Conservation (phyloP, 1,284 basidiomycete genomes). For the Rhodotorula sp. region DNA sequence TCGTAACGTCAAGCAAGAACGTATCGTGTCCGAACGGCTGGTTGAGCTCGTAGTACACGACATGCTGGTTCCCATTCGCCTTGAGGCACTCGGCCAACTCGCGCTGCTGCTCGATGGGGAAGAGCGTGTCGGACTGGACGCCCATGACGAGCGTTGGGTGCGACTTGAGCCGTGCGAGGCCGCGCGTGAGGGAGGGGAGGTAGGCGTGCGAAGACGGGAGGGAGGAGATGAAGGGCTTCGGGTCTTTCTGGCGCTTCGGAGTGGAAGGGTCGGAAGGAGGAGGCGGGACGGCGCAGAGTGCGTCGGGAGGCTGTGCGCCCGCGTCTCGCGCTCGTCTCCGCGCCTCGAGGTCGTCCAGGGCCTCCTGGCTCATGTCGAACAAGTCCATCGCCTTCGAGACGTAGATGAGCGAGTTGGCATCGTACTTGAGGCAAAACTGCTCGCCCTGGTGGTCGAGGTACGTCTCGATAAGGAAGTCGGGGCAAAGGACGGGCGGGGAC, state of each 20-base stretch:
- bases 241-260: slow-evolving; percentile 42
- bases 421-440: slow-evolving; percentile 96
- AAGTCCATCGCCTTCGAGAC: slow-evolving; percentile 99
- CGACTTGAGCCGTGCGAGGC: slow-evolving; percentile 69
- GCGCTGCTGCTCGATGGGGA: slow-evolving; percentile 95
- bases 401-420: slow-evolving; percentile 98
- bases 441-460: slow-evolving; percentile 90
- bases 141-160: slow-evolving; percentile 87
- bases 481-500: slow-evolving; percentile 65
- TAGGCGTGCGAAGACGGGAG: slow-evolving; percentile 61
- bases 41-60: slow-evolving; percentile 95
- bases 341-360: slow-evolving; percentile 63
- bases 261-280: not conserved
- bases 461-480: slow-evolving; percentile 97
- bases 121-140: slow-evolving; percentile 94
- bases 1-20: slow-evolving; percentile 79
- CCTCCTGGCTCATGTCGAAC: slow-evolving; percentile 87
- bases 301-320: slow-evolving; percentile 26
- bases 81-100: slow-evolving; percentile 90
- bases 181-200: slow-evolving; percentile 76
- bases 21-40: slow-evolving; percentile 93
- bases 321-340: slow-evolving; percentile 33
- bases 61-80: slow-evolving; percentile 78
- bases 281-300: slow-evolving; percentile 27
- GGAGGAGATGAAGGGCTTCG: slow-evolving; percentile 53